Conservation (phyloP, 1,139 yeast genomes). For the Geotrichum candidum region DNA sequence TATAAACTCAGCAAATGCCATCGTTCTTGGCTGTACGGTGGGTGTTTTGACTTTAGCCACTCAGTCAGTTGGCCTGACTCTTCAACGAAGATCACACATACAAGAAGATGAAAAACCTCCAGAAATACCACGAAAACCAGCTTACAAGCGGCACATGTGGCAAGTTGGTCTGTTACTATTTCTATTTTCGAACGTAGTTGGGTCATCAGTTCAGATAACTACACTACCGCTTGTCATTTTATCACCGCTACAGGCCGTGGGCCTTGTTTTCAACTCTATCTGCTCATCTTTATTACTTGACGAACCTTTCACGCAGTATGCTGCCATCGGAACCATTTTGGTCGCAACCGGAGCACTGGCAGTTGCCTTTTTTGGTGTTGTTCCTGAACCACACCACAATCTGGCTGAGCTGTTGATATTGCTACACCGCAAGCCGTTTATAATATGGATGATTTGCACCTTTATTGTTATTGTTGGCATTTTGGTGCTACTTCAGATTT, state of each 20-base stretch:
- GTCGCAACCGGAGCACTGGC: slow-evolving; percentile 71
- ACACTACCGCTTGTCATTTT: slow-evolving; percentile 75
- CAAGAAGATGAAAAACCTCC: slow-evolving; percentile 30
- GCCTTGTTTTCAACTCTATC: slow-evolving; percentile 76
- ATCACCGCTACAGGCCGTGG: slow-evolving; percentile 84
- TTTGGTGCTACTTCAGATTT: slow-evolving; percentile 24
- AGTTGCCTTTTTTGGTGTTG: slow-evolving; percentile 70
- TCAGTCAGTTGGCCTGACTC: slow-evolving; percentile 76
- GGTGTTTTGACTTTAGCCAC: slow-evolving; percentile 75
- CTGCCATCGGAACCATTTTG: slow-evolving; percentile 59
- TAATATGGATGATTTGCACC: slow-evolving; percentile 43
- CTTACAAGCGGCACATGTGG: slow-evolving; percentile 64
- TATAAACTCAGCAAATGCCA: slow-evolving; percentile 12
- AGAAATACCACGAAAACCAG: slow-evolving; percentile 33
- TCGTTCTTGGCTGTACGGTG: slow-evolving; percentile 57
- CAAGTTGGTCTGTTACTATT: slow-evolving; percentile 66
- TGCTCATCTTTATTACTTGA: slow-evolving; percentile 64
- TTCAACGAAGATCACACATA: slow-evolving; percentile 73
- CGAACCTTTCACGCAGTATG: slow-evolving; percentile 56
- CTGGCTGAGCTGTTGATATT: slow-evolving; percentile 43
- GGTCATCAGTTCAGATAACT: slow-evolving; percentile 77
- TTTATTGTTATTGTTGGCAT: slow-evolving; percentile 31
- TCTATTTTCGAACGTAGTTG: slow-evolving; percentile 67
- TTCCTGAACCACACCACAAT: slow-evolving; percentile 48
- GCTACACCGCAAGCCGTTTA: slow-evolving; percentile 39